phyloP scores from a whole-genome alignment of 2,329 filamentous ascomycete genomes.

The Lasiodiplodia sp. region DNA sequence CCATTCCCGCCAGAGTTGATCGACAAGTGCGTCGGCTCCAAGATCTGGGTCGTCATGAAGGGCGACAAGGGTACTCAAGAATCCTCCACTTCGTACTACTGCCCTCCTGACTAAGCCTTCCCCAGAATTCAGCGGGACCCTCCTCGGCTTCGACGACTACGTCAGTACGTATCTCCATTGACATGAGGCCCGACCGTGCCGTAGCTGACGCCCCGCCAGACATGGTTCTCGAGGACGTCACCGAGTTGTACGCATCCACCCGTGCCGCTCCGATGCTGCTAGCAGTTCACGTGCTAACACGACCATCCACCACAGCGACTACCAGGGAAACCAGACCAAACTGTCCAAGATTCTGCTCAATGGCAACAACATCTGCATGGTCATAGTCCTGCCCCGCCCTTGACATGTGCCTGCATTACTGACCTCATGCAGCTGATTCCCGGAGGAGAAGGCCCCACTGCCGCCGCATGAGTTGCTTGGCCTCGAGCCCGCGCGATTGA shows the following conservation, averaged over 20 bases:
- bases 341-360: conserved; percentile 95
- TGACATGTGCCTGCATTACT: background rate
- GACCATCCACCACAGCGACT: conserved; percentile 70
- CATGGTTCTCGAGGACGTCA: conserved; percentile 98
- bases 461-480: background rate
- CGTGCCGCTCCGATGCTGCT: background rate
- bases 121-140: conserved; percentile 90
- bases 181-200: background rate
- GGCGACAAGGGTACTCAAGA: conserved; percentile 82
- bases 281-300: background rate
- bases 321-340: conserved; percentile 85
- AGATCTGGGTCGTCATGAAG: conserved; percentile 99
- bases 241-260: conserved; percentile 76
- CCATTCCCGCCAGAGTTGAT: conserved; percentile 75
- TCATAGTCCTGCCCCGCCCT: conserved; percentile 50
- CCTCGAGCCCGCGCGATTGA: too few relatives aligned
- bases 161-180: conserved; percentile 78
- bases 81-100: conserved; percentile 20
- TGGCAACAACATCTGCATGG: conserved; percentile 99
- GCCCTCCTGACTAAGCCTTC: conserved; percentile 17
- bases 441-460: conserved; percentile 33
- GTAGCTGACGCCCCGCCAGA: conserved; percentile 62
- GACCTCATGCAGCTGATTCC: conserved; percentile 31
- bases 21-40: conserved; percentile 97
- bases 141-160: conserved; percentile 98